A percentile compares a stretch with the other conserved stretches of the same genome.
phyloP scores from a whole-genome alignment of 2,329 filamentous ascomycete species.

The Ilyonectria destructans region DNA sequence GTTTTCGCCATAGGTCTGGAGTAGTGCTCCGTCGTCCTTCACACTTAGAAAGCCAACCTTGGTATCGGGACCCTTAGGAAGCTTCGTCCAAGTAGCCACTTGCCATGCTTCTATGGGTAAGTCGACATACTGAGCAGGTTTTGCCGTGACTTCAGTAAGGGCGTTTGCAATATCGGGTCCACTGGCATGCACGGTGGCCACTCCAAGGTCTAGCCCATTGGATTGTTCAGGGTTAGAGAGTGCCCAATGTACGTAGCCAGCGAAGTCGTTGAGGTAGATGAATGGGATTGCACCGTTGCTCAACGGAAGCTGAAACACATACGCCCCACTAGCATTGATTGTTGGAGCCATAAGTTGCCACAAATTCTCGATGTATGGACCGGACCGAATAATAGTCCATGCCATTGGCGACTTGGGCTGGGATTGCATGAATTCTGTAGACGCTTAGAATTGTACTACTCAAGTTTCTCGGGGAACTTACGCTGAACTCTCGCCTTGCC shows the following conservation, averaged over 20 bases:
- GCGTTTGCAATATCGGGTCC: conserved; percentile 5
- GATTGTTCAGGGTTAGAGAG: conserved; percentile 7
- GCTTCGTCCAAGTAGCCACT: conserved; percentile 5
- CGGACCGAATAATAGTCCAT: not conserved
- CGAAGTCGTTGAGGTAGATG: conserved; percentile 16
- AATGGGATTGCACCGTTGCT: conserved; percentile 13
- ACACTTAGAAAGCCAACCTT: conserved; percentile 12
- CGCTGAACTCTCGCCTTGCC: conserved; percentile 19
- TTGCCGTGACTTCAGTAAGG: not conserved
- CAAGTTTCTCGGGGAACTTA: conserved; percentile 2
- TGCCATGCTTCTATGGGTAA: conserved; percentile 13
- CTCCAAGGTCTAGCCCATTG: conserved; percentile 6
- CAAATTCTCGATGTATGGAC: not conserved
- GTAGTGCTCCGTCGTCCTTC: conserved; percentile 5
- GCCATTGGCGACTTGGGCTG: not conserved
- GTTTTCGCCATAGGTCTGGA: conserved; percentile 13
- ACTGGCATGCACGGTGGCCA: conserved; percentile 6
- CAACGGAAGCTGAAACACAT: conserved; percentile 7
- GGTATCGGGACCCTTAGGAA: conserved; percentile 7
- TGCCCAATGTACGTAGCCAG: conserved; percentile 1
- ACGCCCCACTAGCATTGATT: not conserved
- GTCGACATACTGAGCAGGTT: conserved; percentile 12
- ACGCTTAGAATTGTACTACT: not conserved
- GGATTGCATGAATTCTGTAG: not conserved
- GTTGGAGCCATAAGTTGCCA: conserved; percentile 11